phyloP scores from a whole-genome alignment of 2,329 filamentous ascomycete genomes.

The Albifimbria verrucaria region DNA sequence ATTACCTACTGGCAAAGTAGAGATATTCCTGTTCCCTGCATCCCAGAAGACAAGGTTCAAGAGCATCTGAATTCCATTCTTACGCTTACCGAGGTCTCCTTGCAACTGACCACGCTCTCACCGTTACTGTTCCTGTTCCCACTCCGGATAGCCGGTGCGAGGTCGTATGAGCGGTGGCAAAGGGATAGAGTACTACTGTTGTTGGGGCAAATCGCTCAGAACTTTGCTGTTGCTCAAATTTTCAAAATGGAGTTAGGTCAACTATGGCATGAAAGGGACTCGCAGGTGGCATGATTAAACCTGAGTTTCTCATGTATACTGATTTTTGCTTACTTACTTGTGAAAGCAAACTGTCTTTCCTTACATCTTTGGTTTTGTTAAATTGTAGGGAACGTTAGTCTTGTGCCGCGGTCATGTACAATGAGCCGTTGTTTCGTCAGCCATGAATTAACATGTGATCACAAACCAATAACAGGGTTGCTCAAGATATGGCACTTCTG shows the following conservation, averaged over 20 bases:
- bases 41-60: constrained; percentile 17
- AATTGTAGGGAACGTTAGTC: too few species aligned
- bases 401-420: too few species aligned
- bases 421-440: too few species aligned
- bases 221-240: constrained; percentile 22
- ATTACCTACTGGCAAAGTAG: constrained; percentile 22
- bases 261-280: constrained; percentile 15
- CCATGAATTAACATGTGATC: too few species aligned
- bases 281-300: neutral
- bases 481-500: too few species aligned
- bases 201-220: constrained; percentile 13
- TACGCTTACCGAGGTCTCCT: constrained; percentile 5
- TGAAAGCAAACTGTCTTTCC: too few species aligned
- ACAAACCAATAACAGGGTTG: too few species aligned
- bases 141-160: constrained; percentile 29
- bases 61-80: constrained; percentile 22
- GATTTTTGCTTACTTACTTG: too few species aligned
- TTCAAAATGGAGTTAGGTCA: constrained; percentile 17
- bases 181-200: constrained; percentile 14
- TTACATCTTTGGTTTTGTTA: too few species aligned
- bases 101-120: constrained; percentile 21
- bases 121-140: constrained; percentile 31
- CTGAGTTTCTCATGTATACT: too few species aligned
- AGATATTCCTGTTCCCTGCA: constrained; percentile 16
- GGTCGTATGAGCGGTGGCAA: constrained; percentile 19